Conservation (phyloP, 208 protist species). For the Leishmania tropica region DNA sequence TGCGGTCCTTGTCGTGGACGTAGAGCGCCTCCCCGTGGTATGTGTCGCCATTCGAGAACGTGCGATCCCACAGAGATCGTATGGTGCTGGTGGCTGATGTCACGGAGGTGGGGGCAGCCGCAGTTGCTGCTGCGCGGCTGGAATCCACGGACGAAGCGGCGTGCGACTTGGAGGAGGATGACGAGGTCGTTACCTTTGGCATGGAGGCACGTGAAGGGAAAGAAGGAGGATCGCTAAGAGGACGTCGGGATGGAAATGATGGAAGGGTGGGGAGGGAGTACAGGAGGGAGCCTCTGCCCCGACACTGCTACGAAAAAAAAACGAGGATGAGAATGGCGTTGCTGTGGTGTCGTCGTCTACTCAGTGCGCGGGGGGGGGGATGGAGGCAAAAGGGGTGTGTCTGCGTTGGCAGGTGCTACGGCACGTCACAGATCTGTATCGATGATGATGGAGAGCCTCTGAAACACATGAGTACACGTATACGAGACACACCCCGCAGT, state of each 20-base stretch:
- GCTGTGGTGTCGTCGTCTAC: neutral
- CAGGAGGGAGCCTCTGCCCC: neutral
- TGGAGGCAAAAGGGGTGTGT: neutral
- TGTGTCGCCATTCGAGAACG: conserved; percentile 69
- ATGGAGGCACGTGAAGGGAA: neutral
- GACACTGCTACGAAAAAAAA: neutral
- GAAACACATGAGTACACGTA: neutral
- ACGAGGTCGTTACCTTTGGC: conserved; percentile 2
- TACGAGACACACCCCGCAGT: neutral
- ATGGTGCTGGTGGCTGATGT: neutral
- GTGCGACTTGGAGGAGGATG: neutral
- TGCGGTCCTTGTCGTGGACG: conserved; percentile 59
- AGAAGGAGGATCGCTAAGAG: neutral
- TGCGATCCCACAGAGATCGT: conserved; percentile 62
- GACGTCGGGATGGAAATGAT: neutral
- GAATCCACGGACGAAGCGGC: neutral
- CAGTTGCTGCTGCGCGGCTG: neutral
- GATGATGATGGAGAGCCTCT: neutral
- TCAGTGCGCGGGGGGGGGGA: neutral
- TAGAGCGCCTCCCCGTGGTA: conserved; percentile 68
- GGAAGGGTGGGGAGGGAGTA: neutral
- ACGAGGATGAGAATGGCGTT: neutral
- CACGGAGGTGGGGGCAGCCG: neutral
- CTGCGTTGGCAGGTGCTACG: neutral
- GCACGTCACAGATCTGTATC: neutral